Conservation (phyloP, 352 stramenopile species). For the Phytopythium oedochilum region DNA sequence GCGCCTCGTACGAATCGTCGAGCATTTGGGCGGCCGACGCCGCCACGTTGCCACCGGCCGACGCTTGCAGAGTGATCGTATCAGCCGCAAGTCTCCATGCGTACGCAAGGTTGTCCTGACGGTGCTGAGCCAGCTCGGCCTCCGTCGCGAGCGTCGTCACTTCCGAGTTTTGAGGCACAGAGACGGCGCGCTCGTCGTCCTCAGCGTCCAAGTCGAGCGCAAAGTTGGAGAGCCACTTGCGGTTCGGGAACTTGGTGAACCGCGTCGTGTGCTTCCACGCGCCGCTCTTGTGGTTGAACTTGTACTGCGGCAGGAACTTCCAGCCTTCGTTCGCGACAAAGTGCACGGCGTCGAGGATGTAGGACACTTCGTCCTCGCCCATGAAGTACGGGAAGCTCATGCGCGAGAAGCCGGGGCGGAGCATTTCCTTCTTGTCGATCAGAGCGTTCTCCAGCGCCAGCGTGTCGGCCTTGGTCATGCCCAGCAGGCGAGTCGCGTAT, state of each 20-base stretch:
- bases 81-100: constrained; percentile 25
- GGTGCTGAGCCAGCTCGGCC: constrained; percentile 37
- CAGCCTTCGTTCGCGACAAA: constrained; percentile 93
- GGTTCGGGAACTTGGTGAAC: constrained; percentile 46
- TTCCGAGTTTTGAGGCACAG: neutral
- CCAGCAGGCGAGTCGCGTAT: constrained; percentile 91
- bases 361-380: constrained; percentile 82
- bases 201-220: constrained; percentile 22
- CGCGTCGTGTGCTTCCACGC: constrained; percentile 82
- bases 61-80: constrained; percentile 5
- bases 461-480: constrained; percentile 70
- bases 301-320: constrained; percentile 93
- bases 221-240: constrained; percentile 57
- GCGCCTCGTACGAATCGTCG: constrained; percentile 31
- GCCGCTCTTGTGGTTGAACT: constrained; percentile 93
- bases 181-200: constrained; percentile 4
- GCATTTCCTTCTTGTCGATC: constrained; percentile 88
- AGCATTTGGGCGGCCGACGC: constrained; percentile 46
- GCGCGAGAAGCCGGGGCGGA: constrained; percentile 93
- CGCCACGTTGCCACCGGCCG: constrained; percentile 16
- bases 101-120: constrained; percentile 33
- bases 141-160: constrained; percentile 13
- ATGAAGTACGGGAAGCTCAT: constrained; percentile 92
- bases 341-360: constrained; percentile 90
- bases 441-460: constrained; percentile 81